phyloP scores from a whole-genome alignment of 225 moss, liverwort and hornwort species.

The Sphagnum contortum region DNA sequence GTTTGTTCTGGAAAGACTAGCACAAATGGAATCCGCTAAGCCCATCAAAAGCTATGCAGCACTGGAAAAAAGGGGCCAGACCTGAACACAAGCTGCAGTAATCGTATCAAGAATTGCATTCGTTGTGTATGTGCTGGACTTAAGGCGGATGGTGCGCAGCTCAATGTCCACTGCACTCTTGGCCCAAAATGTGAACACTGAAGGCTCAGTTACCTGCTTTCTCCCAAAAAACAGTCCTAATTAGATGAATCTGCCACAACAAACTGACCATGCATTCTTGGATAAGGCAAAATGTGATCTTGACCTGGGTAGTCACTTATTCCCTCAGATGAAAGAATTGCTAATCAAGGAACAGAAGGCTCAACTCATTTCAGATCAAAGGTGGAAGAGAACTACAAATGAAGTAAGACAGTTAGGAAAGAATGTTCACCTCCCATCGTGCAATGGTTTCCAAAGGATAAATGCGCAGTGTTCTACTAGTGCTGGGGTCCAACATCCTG shows the following conservation, averaged over 20 bases:
- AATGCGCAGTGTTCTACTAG: conserved; percentile 68
- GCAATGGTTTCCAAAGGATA: conserved; percentile 90
- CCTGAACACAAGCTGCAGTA: conserved; percentile 97
- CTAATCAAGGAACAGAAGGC: no score
- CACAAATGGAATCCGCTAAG: no score
- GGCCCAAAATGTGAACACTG: conserved; percentile 96
- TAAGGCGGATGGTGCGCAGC: conserved; percentile 79
- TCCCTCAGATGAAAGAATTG: no score
- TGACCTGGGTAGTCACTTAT: no score
- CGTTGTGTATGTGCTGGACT: conserved; percentile 72
- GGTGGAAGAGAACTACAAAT: not conserved
- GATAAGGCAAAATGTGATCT: no score
- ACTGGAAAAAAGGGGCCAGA: conserved; percentile 7
- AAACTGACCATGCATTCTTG: no score
- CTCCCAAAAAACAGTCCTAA: no score
- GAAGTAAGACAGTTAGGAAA: not conserved
- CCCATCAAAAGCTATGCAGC: no score
- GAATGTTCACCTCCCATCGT: conserved; percentile 70
- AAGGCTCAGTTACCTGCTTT: conserved; percentile 65
- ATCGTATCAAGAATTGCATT: conserved; percentile 89
- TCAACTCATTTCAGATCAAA: not conserved
- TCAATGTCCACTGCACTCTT: conserved; percentile 92
- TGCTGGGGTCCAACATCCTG: conserved; percentile 83
- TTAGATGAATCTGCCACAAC: no score
- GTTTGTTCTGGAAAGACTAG: no score